Evolutionary conservation across 345 rosid species (phyloP).

Genomic region (Eucalyptus cladocalyx): DNA sequence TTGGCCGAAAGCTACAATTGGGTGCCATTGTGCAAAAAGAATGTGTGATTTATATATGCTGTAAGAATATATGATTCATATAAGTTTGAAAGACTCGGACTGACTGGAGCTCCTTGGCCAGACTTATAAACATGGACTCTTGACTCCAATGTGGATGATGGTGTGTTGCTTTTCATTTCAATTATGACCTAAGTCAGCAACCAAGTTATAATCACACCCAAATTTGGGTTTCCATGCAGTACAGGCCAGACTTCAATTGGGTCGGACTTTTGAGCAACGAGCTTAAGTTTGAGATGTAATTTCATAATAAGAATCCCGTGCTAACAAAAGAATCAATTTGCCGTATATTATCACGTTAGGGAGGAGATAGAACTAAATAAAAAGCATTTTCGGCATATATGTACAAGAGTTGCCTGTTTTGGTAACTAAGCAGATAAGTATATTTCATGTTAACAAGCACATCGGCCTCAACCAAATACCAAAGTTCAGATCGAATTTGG

Average conservation of each 20-base stretch:
- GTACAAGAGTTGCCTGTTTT: background rate
- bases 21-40: background rate
- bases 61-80: background rate
- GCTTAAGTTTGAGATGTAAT: background rate
- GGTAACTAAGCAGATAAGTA: background rate
- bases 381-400: background rate
- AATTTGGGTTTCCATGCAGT: background rate
- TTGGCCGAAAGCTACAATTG: background rate
- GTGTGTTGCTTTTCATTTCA: background rate
- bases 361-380: background rate
- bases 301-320: background rate
- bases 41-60: background rate
- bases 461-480: background rate
- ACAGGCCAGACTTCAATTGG: background rate
- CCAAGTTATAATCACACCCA: background rate
- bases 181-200: background rate
- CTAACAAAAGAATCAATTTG: background rate
- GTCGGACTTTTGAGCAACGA: background rate
- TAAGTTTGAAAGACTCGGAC: background rate
- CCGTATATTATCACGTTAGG: background rate
- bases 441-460: background rate
- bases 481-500: background rate
- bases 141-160: background rate
- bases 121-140: background rate
- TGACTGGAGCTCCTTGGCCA: background rate